Evolutionary conservation across 1,139 yeast genomes (phyloP), one percentile per base, ranked within the genome.

Genomic region (Magnusiomyces fungicola): DNA sequence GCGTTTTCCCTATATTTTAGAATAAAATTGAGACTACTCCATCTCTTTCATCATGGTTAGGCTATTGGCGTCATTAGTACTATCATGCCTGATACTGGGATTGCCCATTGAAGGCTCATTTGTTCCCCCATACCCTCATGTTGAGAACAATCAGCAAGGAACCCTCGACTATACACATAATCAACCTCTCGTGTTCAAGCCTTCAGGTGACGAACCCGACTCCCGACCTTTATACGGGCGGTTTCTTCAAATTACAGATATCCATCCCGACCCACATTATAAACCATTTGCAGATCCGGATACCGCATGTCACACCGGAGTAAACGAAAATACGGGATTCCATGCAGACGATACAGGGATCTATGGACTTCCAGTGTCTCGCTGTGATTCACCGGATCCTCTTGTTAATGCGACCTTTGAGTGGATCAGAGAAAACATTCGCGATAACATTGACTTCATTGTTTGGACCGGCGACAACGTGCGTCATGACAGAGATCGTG

Each of bases 391-490:
- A 1, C 89, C 96, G 2, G 65, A 78, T 61, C 64, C 68, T 0
- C 67, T 87, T 45, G 79, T 83, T 67, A 69, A 80, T 22, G 74
- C 73, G 14, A 86, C 95, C 0, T 69, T 87, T 50, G 63, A 72
- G 41, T 87, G 94, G 94, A 69, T 86, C 1, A 66, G 71, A 27
- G 70, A 72, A 7, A 80, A 85, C 56, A 64, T 85, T 50, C 76
- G 74, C 53, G 94, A 84, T 61, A 80, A 85, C 56, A 80, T 87
- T 46, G 96, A 87, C 64, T 87, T 87, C 63, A 81, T 87, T 29
- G 76, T 87, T 18, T 87, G 96, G 96, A 86, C 95, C 0, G 96
- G 96, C 32, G 96, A 87, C 66, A 87, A 86, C 59, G 79, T 85
- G 42, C 74, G 96, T 50, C 96, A 87, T 63, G 96, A 87, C 64